Evolutionary conservation across 495 filamentous ascomycete genomes (phyloP).

Genomic region (Acidiella bohemica): DNA sequence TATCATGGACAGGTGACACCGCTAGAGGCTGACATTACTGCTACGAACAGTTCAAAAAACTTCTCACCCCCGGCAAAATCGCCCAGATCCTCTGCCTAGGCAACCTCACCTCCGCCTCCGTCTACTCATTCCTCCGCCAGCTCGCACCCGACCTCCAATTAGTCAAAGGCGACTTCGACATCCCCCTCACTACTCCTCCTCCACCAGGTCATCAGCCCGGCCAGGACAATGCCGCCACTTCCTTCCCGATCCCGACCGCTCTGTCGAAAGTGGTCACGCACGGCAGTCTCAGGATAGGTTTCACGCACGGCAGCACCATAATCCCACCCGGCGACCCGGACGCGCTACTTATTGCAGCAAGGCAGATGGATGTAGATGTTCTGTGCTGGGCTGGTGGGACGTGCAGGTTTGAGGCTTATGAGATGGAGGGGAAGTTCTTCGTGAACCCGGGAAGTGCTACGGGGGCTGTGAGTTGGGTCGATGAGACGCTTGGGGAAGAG

Average conservation of each 20-base stretch:
- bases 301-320: slow-evolving; percentile 92
- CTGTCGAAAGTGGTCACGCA: slow-evolving; percentile 90
- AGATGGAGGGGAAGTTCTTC: slow-evolving; percentile 97
- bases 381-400: slow-evolving; percentile 97
- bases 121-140: slow-evolving; percentile 85
- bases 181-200: slow-evolving; percentile 25
- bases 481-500: slow-evolving; percentile 53
- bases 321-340: slow-evolving; percentile 86
- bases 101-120: slow-evolving; percentile 88
- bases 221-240: slow-evolving; percentile 33
- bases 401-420: slow-evolving; percentile 93
- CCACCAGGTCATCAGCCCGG: background rate
- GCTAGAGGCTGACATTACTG: background rate
- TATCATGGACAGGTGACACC: background rate
- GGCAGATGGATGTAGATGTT: slow-evolving; percentile 93
- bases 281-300: slow-evolving; percentile 83
- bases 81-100: slow-evolving; percentile 93
- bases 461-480: slow-evolving; percentile 65
- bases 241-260: slow-evolving; percentile 86
- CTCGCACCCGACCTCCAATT: slow-evolving; percentile 91
- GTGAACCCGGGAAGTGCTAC: slow-evolving; percentile 95
- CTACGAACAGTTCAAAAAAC: slow-evolving; percentile 82
- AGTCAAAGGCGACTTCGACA: slow-evolving; percentile 86
- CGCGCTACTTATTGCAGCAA: slow-evolving; percentile 77
- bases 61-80: slow-evolving; percentile 95